Evolutionary conservation across 176 grass and related monocot genomes (phyloP).

Genomic region (Secale cereale): DNA sequence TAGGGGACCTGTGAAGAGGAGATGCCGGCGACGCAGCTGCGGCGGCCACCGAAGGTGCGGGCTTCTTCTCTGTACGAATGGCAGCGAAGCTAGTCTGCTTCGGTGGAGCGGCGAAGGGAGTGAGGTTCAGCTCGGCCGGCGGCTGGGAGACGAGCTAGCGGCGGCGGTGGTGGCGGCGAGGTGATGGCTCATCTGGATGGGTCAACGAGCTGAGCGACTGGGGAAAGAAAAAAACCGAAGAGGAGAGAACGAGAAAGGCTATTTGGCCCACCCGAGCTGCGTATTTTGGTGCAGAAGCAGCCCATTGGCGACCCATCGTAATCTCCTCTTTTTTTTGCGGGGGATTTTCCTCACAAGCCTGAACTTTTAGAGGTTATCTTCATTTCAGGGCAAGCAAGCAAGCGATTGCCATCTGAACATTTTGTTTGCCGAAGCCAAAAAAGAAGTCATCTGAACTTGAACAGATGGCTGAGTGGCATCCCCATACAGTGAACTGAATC

Average conservation of each 20-base stretch:
- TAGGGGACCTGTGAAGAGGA: too few species aligned
- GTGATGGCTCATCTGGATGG: background rate
- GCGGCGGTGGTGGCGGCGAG: background rate
- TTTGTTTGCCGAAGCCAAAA: too few species aligned
- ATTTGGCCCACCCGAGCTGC: background rate
- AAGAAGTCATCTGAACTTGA: conserved; percentile 24
- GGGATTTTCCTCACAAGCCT: too few species aligned
- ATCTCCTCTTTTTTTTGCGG: too few species aligned
- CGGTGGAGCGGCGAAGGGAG: background rate
- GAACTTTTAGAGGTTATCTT: background rate
- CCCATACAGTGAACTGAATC: conserved; percentile 9
- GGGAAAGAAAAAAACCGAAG: background rate
- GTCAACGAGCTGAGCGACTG: background rate
- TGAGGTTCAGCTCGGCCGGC: too few species aligned
- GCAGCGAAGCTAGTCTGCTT: background rate
- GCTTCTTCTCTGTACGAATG: background rate
- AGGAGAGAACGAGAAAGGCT: background rate
- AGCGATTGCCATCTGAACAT: conserved; percentile 11
- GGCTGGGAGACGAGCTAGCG: background rate
- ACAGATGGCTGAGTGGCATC: background rate
- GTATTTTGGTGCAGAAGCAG: background rate
- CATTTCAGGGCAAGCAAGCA: background rate
- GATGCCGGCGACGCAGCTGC: background rate
- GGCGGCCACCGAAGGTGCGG: too few species aligned
- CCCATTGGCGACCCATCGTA: background rate